Conservation (phyloP, 139 green algal species). For the Eudorina sp. region DNA sequence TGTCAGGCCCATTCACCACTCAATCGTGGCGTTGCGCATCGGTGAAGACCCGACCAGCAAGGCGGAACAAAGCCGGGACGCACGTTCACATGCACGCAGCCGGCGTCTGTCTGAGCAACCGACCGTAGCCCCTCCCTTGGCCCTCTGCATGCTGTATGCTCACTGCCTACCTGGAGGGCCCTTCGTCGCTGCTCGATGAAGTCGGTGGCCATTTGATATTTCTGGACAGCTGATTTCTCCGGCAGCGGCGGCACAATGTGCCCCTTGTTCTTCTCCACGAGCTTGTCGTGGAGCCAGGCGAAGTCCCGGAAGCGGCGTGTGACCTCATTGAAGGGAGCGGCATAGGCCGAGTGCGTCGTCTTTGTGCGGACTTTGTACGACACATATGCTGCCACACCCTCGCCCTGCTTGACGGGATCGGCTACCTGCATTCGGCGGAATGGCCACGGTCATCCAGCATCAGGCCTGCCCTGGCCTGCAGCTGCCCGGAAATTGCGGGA, state of each 20-base stretch:
- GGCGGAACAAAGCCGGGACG: no score
- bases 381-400: constrained; percentile 81
- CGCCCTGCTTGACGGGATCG: constrained; percentile 95
- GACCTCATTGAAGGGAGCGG: constrained; percentile 69
- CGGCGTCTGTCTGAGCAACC: no score
- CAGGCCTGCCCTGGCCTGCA: no score
- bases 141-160: no score
- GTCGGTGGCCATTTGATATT: constrained; percentile 90
- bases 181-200: constrained; percentile 93
- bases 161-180: constrained; percentile 78
- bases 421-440: constrained; percentile 65
- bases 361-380: constrained; percentile 69
- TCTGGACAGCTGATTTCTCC: constrained; percentile 93
- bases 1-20: no score
- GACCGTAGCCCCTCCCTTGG: no score
- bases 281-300: constrained; percentile 84
- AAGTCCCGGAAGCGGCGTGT: constrained; percentile 96
- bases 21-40: no score
- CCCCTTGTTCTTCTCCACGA: constrained; percentile 84
- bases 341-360: constrained; percentile 50
- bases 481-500: no score
- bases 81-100: no score
- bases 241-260: constrained; percentile 93
- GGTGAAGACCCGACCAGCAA: no score
- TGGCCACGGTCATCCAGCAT: no score